These are phyloP conservation scores for Boletus eberwhitei DNA, from an alignment of 768 basidiomycete genomes.

Conservation along the genomic window DNA sequence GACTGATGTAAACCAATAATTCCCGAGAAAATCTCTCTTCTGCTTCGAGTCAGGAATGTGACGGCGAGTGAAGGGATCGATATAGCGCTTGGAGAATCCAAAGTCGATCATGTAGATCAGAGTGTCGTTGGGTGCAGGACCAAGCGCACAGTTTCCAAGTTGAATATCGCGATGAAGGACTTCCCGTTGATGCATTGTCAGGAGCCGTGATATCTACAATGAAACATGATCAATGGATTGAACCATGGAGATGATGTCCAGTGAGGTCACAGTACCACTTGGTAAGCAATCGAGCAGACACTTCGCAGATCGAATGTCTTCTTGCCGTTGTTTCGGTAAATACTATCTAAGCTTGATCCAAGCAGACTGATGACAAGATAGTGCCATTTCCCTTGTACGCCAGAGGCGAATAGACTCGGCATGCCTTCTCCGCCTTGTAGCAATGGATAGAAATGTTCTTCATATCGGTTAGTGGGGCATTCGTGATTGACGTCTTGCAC, in stretches of 20 bases:
- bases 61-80: conserved; percentile 59
- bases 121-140: conserved; percentile 53
- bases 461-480: conserved; percentile 74
- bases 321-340: conserved; percentile 55
- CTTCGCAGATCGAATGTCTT: conserved; percentile 65
- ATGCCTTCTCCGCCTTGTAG: conserved; percentile 73
- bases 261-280: conserved; percentile 51
- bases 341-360: conserved; percentile 62
- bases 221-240: conserved; percentile 6
- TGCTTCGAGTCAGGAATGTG: conserved; percentile 69
- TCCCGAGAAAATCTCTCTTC: conserved; percentile 75
- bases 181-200: conserved; percentile 71
- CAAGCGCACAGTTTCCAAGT: conserved; percentile 71
- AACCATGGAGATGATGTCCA: neutral
- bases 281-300: conserved; percentile 72
- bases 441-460: conserved; percentile 63
- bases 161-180: conserved; percentile 78
- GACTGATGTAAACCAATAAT: conserved; percentile 82
- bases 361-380: conserved; percentile 77
- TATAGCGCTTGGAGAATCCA: conserved; percentile 77
- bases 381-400: conserved; percentile 57
- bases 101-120: conserved; percentile 83
- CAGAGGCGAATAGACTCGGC: conserved; percentile 66
- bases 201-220: conserved; percentile 62
- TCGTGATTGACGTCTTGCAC: conserved; percentile 66